A percentile compares a stretch with the other conserved stretches of the same genome.
These are phyloP conservation scores for Brasenia schreberi DNA, from an alignment of 164 flowering plant genomes.

Conservation along the genomic window DNA sequence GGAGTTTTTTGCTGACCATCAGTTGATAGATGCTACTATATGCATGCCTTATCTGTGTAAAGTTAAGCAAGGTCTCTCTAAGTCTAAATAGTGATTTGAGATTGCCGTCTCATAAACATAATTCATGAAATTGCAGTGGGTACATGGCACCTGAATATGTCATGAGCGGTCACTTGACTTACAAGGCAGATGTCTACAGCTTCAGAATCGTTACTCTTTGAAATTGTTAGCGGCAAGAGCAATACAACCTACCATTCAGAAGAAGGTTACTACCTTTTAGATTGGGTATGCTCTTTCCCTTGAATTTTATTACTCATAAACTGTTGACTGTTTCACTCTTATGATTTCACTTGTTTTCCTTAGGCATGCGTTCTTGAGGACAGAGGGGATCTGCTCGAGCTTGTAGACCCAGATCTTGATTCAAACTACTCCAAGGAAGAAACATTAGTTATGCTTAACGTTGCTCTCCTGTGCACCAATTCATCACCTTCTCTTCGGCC, in stretches of 20 bases:
- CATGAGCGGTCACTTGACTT: slow-evolving; percentile 35
- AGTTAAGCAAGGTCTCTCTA: too few relatives aligned
- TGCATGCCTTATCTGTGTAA: too few relatives aligned
- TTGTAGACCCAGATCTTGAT: slow-evolving; percentile 18
- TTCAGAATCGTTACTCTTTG: slow-evolving; percentile 46
- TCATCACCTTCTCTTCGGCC: slow-evolving; percentile 21
- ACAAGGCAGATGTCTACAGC: slow-evolving; percentile 58
- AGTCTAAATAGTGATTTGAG: too few relatives aligned
- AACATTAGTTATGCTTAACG: slow-evolving; percentile 12
- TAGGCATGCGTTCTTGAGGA: slow-evolving; percentile 15
- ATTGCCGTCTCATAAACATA: too few relatives aligned
- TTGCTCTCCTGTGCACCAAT: slow-evolving; percentile 19
- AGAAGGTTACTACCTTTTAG: background rate
- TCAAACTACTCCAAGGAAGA: slow-evolving; percentile 9
- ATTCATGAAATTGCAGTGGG: slow-evolving; percentile 24
- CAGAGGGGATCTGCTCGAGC: slow-evolving; percentile 15
- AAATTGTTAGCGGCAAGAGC: slow-evolving; percentile 39
- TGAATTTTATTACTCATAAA: background rate
- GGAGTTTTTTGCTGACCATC: too few relatives aligned
- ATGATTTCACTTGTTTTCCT: background rate
- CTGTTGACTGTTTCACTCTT: background rate
- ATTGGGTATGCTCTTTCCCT: background rate
- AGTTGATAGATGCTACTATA: too few relatives aligned
- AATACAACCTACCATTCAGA: slow-evolving; percentile 1
- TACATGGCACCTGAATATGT: slow-evolving; percentile 74